Conservation (phyloP, 768 basidiomycete genomes). For the Phanerodontia chrysosporium region DNA sequence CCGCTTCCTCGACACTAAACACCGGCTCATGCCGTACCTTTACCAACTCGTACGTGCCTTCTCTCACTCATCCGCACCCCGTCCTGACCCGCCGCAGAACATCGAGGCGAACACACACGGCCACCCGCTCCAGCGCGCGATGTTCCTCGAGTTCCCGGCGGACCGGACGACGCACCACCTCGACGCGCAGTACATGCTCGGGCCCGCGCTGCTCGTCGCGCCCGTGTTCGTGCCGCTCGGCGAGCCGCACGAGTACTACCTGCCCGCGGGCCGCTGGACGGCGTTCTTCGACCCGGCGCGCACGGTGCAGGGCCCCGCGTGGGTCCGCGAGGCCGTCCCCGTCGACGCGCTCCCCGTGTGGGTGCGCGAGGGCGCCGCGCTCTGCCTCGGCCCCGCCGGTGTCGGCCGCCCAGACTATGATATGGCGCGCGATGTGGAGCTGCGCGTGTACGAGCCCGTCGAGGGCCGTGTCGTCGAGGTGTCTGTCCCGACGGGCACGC, state of each 20-base stretch:
- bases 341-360: constrained; percentile 64
- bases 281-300: constrained; percentile 53
- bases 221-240: constrained; percentile 53
- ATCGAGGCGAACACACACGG: constrained; percentile 47
- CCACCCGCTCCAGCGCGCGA: constrained; percentile 56
- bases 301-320: constrained; percentile 52
- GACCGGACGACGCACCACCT: constrained; percentile 58
- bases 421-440: constrained; percentile 42
- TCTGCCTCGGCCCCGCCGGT: constrained; percentile 53
- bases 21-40: constrained; percentile 73
- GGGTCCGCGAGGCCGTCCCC: constrained; percentile 61
- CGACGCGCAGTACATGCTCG: constrained; percentile 58
- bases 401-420: constrained; percentile 59
- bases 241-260: constrained; percentile 55
- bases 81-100: constrained; percentile 33
- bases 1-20: constrained; percentile 56
- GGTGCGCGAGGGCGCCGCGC: constrained; percentile 53
- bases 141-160: constrained; percentile 61
- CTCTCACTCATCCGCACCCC: not conserved
- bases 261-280: constrained; percentile 60
- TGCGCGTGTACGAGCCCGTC: constrained; percentile 50
- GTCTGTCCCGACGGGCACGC: constrained; percentile 42
- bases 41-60: constrained; percentile 43
- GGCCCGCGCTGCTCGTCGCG: constrained; percentile 56
- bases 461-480: constrained; percentile 36